phyloP scores from a whole-genome alignment of 176 grass and related monocot genomes.

The Avena sativa region DNA sequence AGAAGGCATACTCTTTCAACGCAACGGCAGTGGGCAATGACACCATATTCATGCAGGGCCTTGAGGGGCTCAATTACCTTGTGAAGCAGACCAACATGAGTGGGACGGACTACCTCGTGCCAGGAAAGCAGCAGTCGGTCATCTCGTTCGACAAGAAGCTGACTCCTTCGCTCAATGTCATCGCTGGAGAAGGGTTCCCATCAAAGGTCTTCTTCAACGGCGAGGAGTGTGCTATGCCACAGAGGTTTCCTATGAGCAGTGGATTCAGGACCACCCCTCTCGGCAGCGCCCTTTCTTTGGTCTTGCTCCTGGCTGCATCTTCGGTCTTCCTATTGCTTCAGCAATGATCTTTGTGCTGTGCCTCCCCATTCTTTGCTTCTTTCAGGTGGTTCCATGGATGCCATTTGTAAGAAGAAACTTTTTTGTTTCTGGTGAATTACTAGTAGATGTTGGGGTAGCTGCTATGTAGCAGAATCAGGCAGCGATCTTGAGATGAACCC shows the following conservation, averaged over 20 bases:
- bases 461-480: constrained; percentile 40
- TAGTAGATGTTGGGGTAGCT: constrained; percentile 44
- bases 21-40: constrained; percentile 59
- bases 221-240: constrained; percentile 73
- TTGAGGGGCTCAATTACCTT: constrained; percentile 78
- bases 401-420: constrained; percentile 53
- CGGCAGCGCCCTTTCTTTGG: constrained; percentile 29
- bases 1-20: constrained; percentile 88
- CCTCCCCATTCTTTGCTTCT: constrained; percentile 70
- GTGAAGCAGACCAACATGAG: constrained; percentile 80
- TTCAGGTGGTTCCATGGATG: constrained; percentile 45
- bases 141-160: constrained; percentile 87
- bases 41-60: constrained; percentile 92
- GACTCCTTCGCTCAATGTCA: constrained; percentile 69
- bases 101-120: constrained; percentile 65
- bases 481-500: constrained; percentile 34
- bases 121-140: constrained; percentile 88
- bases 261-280: constrained; percentile 45
- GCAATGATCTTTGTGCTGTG: constrained; percentile 52
- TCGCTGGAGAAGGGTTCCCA: constrained; percentile 79
- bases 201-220: constrained; percentile 96
- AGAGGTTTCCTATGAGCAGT: constrained; percentile 49
- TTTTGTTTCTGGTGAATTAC: constrained; percentile 52
- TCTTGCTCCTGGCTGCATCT: constrained; percentile 52
- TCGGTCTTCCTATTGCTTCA: constrained; percentile 55